Conservation (phyloP, 164 flowering plant genomes). For the Brasenia schreberi region DNA sequence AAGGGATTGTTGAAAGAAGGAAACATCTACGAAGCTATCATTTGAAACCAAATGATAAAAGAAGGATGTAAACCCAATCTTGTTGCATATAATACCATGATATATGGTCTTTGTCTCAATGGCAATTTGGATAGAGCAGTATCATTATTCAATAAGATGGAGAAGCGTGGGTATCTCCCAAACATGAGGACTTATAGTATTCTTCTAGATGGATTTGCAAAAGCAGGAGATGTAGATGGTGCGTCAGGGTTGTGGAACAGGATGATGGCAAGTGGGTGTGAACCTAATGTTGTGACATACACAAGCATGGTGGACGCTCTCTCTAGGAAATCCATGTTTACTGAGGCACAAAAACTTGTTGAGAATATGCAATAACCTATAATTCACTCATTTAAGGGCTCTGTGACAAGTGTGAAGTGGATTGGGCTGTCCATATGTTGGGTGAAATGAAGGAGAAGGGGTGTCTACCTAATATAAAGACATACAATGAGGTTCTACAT, state of each 20-base stretch:
- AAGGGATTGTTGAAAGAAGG: conserved; percentile 43
- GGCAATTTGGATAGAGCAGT: conserved; percentile 32
- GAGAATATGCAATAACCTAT: conserved; percentile 43
- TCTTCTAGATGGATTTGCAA: conserved; percentile 57
- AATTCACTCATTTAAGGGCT: conserved; percentile 54
- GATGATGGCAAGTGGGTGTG: conserved; percentile 53
- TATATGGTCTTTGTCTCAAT: conserved; percentile 50
- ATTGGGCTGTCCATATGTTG: conserved; percentile 42
- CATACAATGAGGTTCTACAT: conserved; percentile 60
- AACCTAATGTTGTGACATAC: conserved; percentile 66
- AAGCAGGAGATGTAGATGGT: conserved; percentile 40
- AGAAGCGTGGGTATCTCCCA: conserved; percentile 28
- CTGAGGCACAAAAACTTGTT: conserved; percentile 44
- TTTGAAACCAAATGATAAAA: conserved; percentile 38
- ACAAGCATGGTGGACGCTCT: conserved; percentile 77
- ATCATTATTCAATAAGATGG: conserved; percentile 38
- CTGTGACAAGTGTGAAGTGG: conserved; percentile 38
- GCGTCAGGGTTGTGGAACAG: conserved; percentile 61
- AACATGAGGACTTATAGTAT: conserved; percentile 51
- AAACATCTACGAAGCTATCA: conserved; percentile 30
- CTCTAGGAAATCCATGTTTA: conserved; percentile 45
- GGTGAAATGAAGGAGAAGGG: conserved; percentile 42
- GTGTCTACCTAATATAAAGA: conserved; percentile 40
- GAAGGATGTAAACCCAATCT: conserved; percentile 42
- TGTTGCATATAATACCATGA: conserved; percentile 42